Base-by-base conservation (phyloP, 1,139 yeast species). In the Magnusiomyces paraingens region DNA sequence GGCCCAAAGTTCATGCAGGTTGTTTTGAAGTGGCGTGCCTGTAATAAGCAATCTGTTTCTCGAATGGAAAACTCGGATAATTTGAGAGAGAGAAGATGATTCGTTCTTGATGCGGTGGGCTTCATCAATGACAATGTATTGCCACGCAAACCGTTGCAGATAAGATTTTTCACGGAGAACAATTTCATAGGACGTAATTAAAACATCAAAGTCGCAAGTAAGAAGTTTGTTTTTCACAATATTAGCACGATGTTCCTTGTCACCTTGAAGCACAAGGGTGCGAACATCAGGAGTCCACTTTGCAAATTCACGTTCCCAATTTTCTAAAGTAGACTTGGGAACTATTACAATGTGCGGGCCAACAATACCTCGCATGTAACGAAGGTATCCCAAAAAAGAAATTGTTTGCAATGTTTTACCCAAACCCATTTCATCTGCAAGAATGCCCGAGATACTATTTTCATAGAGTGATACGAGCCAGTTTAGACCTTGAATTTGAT, bases 361-460 rank as follows among this genome's bases (percentile, higher is more conserved):
- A 55, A 82, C 83, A n/a, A 87, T 79, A 48, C 82, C 80, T 61
- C 83, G 83, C 56, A 84, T 76, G 64, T 87, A 88, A 60, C 97
- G 76, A 56, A 93, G 74, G 67, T 88, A 90, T 0, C 96, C 98
- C 54, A 93, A 73, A 63, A 93, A 91, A 12, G 58, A 55, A 47
- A 56, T 56, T 2, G 58, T 56, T 48, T 56, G 58, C 21, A 56
- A 35, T 1, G 99, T 93, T 66, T 93, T 93, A 58, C 99, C 99
- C 55, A 93, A 77, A 1, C 99, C 99, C 99, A 93, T 93, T 70
- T 93, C 99, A 70, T 93, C 99, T 5, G 99, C 99, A 55, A 93
- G 76, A 52, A 93, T 91, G 47, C 98, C 98, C 1, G 94, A 84
- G 54, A 90, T 76, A 62, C 84, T 82, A 70, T 90, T 88, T 62